These are phyloP conservation scores for Pneumocystis murina DNA, from an alignment of 1,139 yeast genomes.

Conservation along the genomic window DNA sequence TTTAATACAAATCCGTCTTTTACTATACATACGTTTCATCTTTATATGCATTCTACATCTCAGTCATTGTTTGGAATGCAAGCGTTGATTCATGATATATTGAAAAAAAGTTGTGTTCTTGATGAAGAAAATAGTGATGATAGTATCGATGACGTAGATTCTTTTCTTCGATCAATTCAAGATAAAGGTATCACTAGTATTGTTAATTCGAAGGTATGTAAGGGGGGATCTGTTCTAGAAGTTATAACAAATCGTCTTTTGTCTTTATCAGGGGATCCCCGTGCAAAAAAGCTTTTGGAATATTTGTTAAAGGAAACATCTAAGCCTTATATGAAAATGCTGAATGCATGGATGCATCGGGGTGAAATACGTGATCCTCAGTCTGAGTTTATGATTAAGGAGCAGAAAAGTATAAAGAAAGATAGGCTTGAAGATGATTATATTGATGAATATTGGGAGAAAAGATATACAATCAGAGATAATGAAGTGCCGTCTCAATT, in stretches of 20 bases:
- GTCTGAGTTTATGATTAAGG: conserved; percentile 64
- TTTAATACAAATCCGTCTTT: conserved; percentile 33
- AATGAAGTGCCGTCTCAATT: conserved; percentile 68
- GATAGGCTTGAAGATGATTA: conserved; percentile 33
- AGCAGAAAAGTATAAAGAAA: conserved; percentile 24
- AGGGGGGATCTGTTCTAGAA: conserved; percentile 31
- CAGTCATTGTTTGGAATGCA: conserved; percentile 42
- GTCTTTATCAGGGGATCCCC: conserved; percentile 50
- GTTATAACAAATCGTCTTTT: conserved; percentile 46
- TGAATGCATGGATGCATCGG: conserved; percentile 60
- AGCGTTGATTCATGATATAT: conserved; percentile 30
- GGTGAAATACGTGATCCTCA: conserved; percentile 70
- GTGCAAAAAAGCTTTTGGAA: conserved; percentile 38
- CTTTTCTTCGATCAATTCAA: conserved; percentile 18
- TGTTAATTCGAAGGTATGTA: conserved; percentile 17
- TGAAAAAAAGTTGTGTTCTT: conserved; percentile 17
- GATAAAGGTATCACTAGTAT: conserved; percentile 17
- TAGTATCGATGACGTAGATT: conserved; percentile 23
- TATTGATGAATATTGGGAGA: conserved; percentile 75
- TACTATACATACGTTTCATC: conserved; percentile 37
- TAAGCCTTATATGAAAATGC: conserved; percentile 47
- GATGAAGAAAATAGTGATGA: conserved; percentile 14
- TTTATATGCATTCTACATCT: conserved; percentile 26
- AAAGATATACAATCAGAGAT: conserved; percentile 55
- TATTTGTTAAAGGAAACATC: conserved; percentile 46